phyloP scores from a whole-genome alignment of 441 rosid species.

The Euphorbia corollata region DNA sequence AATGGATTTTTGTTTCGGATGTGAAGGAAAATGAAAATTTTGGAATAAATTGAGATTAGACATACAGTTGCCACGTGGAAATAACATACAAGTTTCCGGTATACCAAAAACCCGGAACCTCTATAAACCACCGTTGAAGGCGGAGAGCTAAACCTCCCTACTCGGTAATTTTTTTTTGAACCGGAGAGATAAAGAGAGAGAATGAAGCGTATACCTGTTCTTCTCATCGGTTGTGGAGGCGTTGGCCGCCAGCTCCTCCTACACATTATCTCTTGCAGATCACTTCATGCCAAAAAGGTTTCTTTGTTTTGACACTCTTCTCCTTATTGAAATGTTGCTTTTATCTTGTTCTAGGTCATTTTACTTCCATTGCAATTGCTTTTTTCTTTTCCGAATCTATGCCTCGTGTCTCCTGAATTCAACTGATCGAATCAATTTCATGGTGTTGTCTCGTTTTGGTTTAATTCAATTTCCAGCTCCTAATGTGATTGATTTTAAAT shows the following conservation, averaged over 20 bases:
- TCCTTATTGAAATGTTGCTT: background rate
- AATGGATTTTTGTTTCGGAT: too few relatives aligned
- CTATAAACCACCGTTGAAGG: background rate
- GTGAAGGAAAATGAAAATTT: too few relatives aligned
- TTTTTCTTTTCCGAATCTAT: background rate
- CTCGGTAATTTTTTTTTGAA: background rate
- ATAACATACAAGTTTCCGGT: background rate
- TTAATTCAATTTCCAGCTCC: background rate
- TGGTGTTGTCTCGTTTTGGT: background rate
- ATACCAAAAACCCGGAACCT: background rate
- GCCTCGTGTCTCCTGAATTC: background rate
- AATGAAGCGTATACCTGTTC: conserved; percentile 60
- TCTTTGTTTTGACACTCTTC: background rate
- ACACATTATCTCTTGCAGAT: conserved; percentile 78
- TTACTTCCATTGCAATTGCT: background rate
- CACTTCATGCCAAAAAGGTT: conserved; percentile 67
- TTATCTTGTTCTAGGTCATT: background rate
- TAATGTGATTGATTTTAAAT: background rate
- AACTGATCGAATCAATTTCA: background rate
- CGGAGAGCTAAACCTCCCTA: background rate
- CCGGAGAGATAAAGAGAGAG: background rate
- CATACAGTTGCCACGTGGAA: background rate
- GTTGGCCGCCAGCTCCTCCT: conserved; percentile 83
- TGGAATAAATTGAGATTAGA: background rate
- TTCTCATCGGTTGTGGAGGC: conserved; percentile 82